Evolutionary conservation across 2,329 filamentous ascomycete species (phyloP), one percentile per base, ranked within the genome.

Genomic region (Xenosphaeropsis pyriputrescens): DNA sequence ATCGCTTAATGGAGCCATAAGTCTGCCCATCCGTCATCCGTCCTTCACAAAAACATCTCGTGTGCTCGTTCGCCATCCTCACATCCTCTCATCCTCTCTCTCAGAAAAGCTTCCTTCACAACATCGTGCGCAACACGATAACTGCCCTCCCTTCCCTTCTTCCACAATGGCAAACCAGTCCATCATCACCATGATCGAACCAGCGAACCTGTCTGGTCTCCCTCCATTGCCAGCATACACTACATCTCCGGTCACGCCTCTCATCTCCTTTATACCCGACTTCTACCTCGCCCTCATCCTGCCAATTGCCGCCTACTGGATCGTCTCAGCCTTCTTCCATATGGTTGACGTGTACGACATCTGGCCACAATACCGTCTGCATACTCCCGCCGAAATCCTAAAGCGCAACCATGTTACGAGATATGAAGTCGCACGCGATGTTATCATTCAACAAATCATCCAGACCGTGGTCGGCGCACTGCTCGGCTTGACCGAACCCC

Each of bases 351-450:
- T 77, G 41, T 78, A 79, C 61, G 85, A 95, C 57, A 64, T 89
- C 29, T 93, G 89, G 57, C 79, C 88, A 14, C 75, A 93, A 51
- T 95, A 96, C 62, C 81, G 91, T 45, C 69, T 98, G 32, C 91
- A 98, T 62, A 96, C 91, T 0, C 91, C 91, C 12, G 86, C 85
- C 37, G 89, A 96, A 60, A 81, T 96, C 45, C 57, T 78, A 29
- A 84, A 85, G 58, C 75, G 88, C 50, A 95, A 95, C 60, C 84
- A 84, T 53, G 88, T 85, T 33, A 72, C 81, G 36, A 75, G 85
- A 43, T 83, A 71, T 62, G 79, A 94, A 51, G 85, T 93, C 8
- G 75, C 89, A 45, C 79, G 84, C 57, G 89, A 96, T 65, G 89
- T 96, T 48, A 63, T 96, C 39, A 56, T 96, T 41, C 89, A 98